Conservation (phyloP, 2,329 filamentous ascomycete species). For the Alternaria brassicae region DNA sequence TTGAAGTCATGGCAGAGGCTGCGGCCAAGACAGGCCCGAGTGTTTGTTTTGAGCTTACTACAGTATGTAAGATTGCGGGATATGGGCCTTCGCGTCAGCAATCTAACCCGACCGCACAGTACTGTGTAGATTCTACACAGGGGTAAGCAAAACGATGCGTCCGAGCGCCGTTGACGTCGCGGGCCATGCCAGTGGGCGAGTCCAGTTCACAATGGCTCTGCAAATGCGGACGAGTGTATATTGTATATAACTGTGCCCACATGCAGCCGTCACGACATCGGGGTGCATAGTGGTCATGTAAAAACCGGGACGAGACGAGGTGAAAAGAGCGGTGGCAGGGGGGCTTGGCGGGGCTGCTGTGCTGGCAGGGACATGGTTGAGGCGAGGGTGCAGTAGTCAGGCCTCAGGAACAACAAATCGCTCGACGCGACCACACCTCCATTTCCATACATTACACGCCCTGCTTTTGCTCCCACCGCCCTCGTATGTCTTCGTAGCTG, state of each 20-base stretch:
- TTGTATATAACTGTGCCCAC: background rate
- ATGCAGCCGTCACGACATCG: constrained; percentile 13
- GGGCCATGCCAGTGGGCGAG: background rate
- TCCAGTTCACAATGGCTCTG: background rate
- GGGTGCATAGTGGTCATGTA: background rate
- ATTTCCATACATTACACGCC: constrained; percentile 8
- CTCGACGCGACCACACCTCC: constrained; percentile 12
- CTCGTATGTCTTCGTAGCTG: constrained; percentile 16
- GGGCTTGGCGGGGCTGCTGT: constrained; percentile 21
- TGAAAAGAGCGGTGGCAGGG: constrained; percentile 21
- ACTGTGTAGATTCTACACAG: constrained; percentile 21
- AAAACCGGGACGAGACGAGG: constrained; percentile 10
- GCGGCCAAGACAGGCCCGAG: constrained; percentile 27
- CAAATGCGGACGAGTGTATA: background rate
- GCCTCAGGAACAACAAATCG: constrained; percentile 20
- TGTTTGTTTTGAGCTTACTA: constrained; percentile 32
- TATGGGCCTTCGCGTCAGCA: constrained; percentile 18
- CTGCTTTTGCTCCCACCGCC: constrained; percentile 5
- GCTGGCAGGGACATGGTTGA: constrained; percentile 22
- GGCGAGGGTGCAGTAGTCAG: constrained; percentile 12
- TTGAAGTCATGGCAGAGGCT: constrained; percentile 3
- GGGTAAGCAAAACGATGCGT: constrained; percentile 12
- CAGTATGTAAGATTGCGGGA: constrained; percentile 38
- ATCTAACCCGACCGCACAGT: constrained; percentile 29
- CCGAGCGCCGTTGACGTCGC: constrained; percentile 29